Percentiles rank a stretch among this genome's conserved stretches.
These are phyloP conservation scores for Gossypium lobatum DNA, from an alignment of 441 rosid species.

Conservation along the genomic window DNA sequence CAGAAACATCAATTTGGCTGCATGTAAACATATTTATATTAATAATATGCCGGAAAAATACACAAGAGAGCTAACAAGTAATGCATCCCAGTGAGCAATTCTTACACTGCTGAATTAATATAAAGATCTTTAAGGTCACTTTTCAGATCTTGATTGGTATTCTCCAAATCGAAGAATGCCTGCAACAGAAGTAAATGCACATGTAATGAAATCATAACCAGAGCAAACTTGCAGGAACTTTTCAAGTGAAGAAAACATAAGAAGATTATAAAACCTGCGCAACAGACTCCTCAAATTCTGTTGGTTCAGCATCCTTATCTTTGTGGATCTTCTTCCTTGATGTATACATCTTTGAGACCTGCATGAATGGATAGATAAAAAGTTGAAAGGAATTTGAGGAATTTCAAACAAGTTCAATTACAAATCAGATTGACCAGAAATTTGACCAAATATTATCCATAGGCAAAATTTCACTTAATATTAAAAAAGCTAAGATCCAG, in stretches of 20 bases:
- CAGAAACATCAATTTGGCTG: conserved; percentile 73
- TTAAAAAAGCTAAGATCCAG: neutral
- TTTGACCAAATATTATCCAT: neutral
- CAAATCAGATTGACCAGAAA: neutral
- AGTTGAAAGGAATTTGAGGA: neutral
- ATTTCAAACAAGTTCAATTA: neutral
- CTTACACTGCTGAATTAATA: conserved; percentile 58
- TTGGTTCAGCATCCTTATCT: conserved; percentile 55
- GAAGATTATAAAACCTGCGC: conserved; percentile 40
- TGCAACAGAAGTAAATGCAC: conserved; percentile 5
- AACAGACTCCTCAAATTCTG: conserved; percentile 66
- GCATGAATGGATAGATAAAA: neutral
- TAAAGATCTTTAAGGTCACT: conserved; percentile 67
- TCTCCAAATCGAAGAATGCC: conserved; percentile 66
- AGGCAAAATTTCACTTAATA: neutral
- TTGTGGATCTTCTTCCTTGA: conserved; percentile 49
- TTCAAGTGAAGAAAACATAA: neutral
- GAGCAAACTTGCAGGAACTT: neutral
- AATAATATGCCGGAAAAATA: neutral
- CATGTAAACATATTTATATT: neutral
- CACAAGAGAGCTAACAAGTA: neutral
- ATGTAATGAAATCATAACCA: neutral
- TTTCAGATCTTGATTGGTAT: conserved; percentile 55
- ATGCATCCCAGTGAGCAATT: neutral
- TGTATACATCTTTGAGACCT: conserved; percentile 42